A percentile compares a stretch with the other conserved stretches of the same genome.
Evolutionary conservation across 1,139 yeast species (phyloP).

Genomic region (Pichia sp.): DNA sequence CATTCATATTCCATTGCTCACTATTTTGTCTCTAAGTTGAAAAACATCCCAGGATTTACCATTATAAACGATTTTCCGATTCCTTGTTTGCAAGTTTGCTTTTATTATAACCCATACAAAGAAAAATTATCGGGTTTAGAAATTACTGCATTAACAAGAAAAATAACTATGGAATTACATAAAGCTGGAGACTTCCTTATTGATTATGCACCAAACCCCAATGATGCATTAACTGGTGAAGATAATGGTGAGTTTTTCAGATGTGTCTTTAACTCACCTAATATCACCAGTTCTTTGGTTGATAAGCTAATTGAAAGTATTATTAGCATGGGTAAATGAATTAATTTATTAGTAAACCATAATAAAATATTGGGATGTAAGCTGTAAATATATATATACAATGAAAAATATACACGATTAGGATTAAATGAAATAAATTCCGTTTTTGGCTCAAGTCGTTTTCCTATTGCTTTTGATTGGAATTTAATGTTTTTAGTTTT

Average conservation of each 20-base stretch:
- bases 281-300: slow-evolving; percentile 36
- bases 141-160: slow-evolving; percentile 57
- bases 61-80: slow-evolving; percentile 55
- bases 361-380: too few relatives aligned
- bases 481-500: slow-evolving; percentile 54
- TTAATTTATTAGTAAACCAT: too few relatives aligned
- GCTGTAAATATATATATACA: too few relatives aligned
- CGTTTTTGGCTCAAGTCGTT: background rate
- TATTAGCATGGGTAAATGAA: too few relatives aligned
- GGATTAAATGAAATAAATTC: too few relatives aligned
- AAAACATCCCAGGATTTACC: slow-evolving; percentile 38
- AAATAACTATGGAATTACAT: slow-evolving; percentile 59
- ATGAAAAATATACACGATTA: too few relatives aligned
- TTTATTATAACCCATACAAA: slow-evolving; percentile 54
- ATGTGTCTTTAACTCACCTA: slow-evolving; percentile 78
- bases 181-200: slow-evolving; percentile 59
- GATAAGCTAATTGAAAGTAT: slow-evolving; percentile 37
- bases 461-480: slow-evolving; percentile 21
- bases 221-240: slow-evolving; percentile 33
- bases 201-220: slow-evolving; percentile 76
- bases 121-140: slow-evolving; percentile 26
- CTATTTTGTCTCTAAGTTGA: slow-evolving; percentile 48
- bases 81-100: slow-evolving; percentile 80
- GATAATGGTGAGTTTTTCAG: slow-evolving; percentile 74
- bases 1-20: slow-evolving; percentile 64